Evolutionary conservation across 257 asterid species (phyloP).

Genomic region (Cordia subcordata): DNA sequence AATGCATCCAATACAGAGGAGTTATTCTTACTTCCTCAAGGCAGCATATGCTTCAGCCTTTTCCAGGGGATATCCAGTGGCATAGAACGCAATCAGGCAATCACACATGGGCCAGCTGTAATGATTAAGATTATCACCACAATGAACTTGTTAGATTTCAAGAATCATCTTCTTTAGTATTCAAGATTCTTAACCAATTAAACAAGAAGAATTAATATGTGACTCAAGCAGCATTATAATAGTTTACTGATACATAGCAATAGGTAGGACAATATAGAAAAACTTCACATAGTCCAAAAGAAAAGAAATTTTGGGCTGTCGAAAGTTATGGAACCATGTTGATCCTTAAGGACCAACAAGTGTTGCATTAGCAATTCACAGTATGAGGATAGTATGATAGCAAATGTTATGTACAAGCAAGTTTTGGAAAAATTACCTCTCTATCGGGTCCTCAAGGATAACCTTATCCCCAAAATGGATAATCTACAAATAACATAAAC

Average conservation of each 20-base stretch:
- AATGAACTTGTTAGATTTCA: background rate
- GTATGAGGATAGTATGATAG: background rate
- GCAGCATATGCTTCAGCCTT: slow-evolving; percentile 90
- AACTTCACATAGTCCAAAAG: no score
- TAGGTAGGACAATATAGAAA: no score
- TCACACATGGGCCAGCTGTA: slow-evolving; percentile 95
- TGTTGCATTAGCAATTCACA: background rate
- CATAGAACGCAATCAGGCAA: slow-evolving; percentile 89
- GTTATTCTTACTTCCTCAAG: slow-evolving; percentile 62
- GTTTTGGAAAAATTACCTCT: slow-evolving; percentile 41
- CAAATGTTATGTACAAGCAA: background rate
- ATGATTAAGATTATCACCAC: slow-evolving; percentile 1
- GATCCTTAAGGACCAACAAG: background rate
- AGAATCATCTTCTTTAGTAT: background rate
- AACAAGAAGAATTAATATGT: no score
- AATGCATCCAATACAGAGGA: background rate
- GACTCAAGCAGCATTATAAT: no score
- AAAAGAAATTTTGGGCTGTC: no score
- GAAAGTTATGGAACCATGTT: no score
- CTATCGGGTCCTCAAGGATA: slow-evolving; percentile 83
- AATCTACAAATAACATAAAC: slow-evolving; percentile 42
- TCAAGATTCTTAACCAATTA: background rate
- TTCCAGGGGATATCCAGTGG: slow-evolving; percentile 73
- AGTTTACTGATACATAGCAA: no score
- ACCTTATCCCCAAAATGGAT: slow-evolving; percentile 85